phyloP scores from a whole-genome alignment of 2,329 filamentous ascomycete genomes.

The Raffaelea arxii region DNA sequence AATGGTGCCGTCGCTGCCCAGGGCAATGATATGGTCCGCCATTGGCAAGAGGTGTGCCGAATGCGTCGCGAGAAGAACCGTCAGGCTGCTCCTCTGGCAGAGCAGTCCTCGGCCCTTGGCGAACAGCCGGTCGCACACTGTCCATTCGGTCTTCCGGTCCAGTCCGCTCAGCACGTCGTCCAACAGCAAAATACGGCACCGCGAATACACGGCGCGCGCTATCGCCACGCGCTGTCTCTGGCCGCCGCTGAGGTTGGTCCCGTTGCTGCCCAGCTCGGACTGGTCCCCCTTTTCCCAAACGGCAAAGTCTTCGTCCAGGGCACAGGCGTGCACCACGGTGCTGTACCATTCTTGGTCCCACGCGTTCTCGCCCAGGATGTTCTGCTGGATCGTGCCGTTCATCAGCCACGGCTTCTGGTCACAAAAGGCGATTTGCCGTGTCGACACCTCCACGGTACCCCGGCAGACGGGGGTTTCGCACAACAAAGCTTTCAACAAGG shows the following conservation, averaged over 20 bases:
- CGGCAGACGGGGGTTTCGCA: constrained; percentile 8
- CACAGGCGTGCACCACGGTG: constrained; percentile 12
- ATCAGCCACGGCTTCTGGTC: constrained; percentile 11
- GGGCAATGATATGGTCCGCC: not conserved
- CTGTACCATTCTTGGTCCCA: constrained; percentile 11
- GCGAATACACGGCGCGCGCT: constrained; percentile 10
- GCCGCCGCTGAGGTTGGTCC: constrained; percentile 11
- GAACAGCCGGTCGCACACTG: constrained; percentile 9
- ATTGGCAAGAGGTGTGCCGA: not conserved
- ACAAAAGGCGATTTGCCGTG: constrained; percentile 7
- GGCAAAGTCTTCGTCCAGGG: constrained; percentile 9
- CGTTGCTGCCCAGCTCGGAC: constrained; percentile 10
- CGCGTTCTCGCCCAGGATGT: constrained; percentile 11
- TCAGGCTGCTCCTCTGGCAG: not conserved
- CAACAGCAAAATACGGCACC: constrained; percentile 10
- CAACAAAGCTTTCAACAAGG: constrained; percentile 10
- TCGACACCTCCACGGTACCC: constrained; percentile 6
- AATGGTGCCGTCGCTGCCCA: not conserved
- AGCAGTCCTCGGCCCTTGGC: not conserved
- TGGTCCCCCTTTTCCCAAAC: constrained; percentile 13
- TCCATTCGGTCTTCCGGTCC: constrained; percentile 12
- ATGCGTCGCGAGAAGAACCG: not conserved
- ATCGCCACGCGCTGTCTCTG: constrained; percentile 14
- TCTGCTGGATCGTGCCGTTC: constrained; percentile 13
- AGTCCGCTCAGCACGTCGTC: constrained; percentile 12